Evolutionary conservation across 352 stramenopile species (phyloP), one percentile per base, ranked within the genome.

Genomic region (Globisporangium ultimum): DNA sequence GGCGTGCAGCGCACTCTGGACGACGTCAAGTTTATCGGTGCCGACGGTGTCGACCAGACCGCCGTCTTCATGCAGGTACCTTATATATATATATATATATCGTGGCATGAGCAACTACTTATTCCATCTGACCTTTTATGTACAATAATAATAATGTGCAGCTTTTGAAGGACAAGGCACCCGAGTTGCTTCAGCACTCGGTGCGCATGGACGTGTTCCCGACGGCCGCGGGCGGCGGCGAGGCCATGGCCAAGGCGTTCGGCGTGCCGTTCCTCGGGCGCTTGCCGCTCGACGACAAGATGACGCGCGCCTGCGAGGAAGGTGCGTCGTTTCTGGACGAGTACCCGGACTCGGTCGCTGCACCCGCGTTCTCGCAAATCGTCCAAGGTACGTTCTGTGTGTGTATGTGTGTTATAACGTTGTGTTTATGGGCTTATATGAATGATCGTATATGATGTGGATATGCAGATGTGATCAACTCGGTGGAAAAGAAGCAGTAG

Each of bases 201-300:
- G 60, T 74, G 34, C 41, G 62, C 28, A 89, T 97, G 63, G 80
- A 98, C 55, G 78, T 99, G 7, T 99, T 98, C 69, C 88, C 93
- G 38, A 62, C 87, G 1, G 80, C 87, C 13, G 81, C 83, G 20
- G 81, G 76, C 15, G 96, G 96, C 21, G 91, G 95, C 0, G 81
- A 96, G 53, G 90, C 80, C 20, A 99, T 99, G 97, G 96, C 97
- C 10, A 88, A 95, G 49, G 78, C 90, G 55, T 99, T 99, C 63
- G 80, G 89, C 36, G 94, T 99, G 28, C 97, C 97, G 13, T 99
- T 99, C 68, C 88, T 99, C 10, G 97, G 97, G 56, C 84, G 85
- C 36, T 61, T 99, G 48, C 97, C 97, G 1, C 76, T 99, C 21
- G 97, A 99, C 77, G 89, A 97, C 38, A 98, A 98, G 63, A 89